A percentile compares a stretch with the other conserved stretches of the same genome.
phyloP scores from a whole-genome alignment of 352 stramenopile species.

The Phytophthora colocasiae region DNA sequence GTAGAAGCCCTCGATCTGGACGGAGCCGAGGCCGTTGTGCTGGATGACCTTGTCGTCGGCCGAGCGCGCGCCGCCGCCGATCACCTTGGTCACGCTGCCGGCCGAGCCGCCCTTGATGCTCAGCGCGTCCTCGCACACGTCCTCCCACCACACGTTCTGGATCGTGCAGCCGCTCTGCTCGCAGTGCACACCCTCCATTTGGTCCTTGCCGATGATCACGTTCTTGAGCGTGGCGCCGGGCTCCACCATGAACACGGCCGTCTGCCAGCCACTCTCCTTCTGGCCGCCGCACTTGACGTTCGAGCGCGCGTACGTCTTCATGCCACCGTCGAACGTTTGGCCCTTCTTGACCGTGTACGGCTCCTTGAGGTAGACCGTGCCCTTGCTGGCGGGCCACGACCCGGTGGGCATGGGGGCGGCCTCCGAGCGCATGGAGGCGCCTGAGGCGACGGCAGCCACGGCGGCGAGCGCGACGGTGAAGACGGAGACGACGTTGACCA shows the following conservation, averaged over 20 bases:
- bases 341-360: slow-evolving; percentile 45
- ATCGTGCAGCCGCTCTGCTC: slow-evolving; percentile 35
- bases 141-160: slow-evolving; percentile 42
- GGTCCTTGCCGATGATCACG: slow-evolving; percentile 18
- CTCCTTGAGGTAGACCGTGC: slow-evolving; percentile 25
- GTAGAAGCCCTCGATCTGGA: slow-evolving; percentile 27
- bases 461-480: slow-evolving; percentile 14
- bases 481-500: slow-evolving; percentile 23
- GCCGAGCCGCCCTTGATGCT: slow-evolving; percentile 32
- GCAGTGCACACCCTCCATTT: slow-evolving; percentile 28
- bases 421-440: slow-evolving; percentile 26
- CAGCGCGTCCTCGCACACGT: slow-evolving; percentile 41
- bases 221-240: slow-evolving; percentile 18
- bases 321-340: slow-evolving; percentile 46
- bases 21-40: slow-evolving; percentile 15
- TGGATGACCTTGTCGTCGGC: slow-evolving; percentile 19
- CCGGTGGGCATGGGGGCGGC: slow-evolving; percentile 32
- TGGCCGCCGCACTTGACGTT: slow-evolving; percentile 44
- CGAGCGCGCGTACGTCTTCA: slow-evolving; percentile 61
- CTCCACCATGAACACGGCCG: slow-evolving; percentile 35
- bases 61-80: slow-evolving; percentile 23
- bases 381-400: slow-evolving; percentile 35
- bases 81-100: slow-evolving; percentile 24
- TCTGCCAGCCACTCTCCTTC: slow-evolving; percentile 25
- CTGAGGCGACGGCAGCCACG: slow-evolving; percentile 14